Base-by-base conservation (phyloP, 768 basidiomycete genomes). In the Rhodotorula paludigena region DNA sequence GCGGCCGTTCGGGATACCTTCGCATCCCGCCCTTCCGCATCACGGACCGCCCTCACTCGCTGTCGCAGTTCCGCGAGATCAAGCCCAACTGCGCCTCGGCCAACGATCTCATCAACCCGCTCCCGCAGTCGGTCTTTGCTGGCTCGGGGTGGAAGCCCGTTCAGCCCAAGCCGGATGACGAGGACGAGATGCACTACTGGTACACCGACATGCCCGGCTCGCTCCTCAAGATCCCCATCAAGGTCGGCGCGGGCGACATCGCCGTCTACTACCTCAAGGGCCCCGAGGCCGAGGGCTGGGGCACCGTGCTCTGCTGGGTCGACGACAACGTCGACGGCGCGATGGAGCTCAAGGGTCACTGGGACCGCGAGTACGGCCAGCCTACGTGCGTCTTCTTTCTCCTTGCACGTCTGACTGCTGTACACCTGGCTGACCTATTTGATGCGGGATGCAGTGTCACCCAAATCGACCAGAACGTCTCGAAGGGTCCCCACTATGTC, bases 71-170 rank as follows among this genome's bases (percentile, higher is more conserved):
- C 78, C 85, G 89, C 77, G 96, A 98, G 78, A 85, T 94, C 57
- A 83, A 85, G 45, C 96, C 94, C 12, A 92, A 83, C 80, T 98
- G 96, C 78, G 92, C 90, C 0, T 88, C 87, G 30, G 96, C 96
- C n/a, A 94, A 97, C 78, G 93, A 99, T 77, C 82, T 98, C 58
- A 90, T 99, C 78, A 97, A 98, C 80, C 96, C 96, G 2, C 83
- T 98, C 0, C 94, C 94, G n/a, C 85, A 87, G 0, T 90, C 89
- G 38, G 80, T 97, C 73, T 98, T 98, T 81, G 89, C 88, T 68
- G 96, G 92, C 38, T 87, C 88, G 0, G 96, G 96, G 11, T 99
- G 94, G 94, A 82, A 83, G 67, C 77, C 90, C 89, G 0, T 77
- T 83, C 3, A 74, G 78, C 80, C 60, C 74, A 78, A 51, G 78